Base-by-base conservation (phyloP, 2,329 filamentous ascomycete species). In the Fusarium mundagurra region DNA sequence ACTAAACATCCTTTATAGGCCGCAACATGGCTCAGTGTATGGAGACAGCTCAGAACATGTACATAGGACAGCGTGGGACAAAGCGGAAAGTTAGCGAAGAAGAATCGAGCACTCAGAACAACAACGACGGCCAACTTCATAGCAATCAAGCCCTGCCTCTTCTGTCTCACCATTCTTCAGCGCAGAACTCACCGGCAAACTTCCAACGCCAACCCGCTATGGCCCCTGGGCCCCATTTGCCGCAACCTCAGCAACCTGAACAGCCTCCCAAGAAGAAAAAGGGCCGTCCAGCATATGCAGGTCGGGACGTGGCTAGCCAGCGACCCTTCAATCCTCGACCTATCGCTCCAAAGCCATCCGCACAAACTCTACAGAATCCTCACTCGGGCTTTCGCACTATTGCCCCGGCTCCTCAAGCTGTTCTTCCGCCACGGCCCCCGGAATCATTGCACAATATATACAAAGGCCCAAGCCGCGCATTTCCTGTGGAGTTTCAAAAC, bases 11-110 rank as follows among this genome's bases (percentile, higher is more conserved):
- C n/a, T 17, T n/a, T 13, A 34, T 63, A 88, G 86, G 86, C 39
- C 85, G 86, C 61, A 87, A 83, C 71, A 82, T 87, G 81, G 82
- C 82, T 39, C 85, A 88, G 74, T 87, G 85, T 72, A 78, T 86
- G 62, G 77, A 82, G 55, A 82, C 83, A 43, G 81, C 83, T 51
- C 81, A 84, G 44, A 81, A 80, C 29, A 81, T 86, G 74, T 81
- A 81, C 64, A 80, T 83, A 39, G 74, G 80, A 43, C 64, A 70
- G 22, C 80, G 79, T 22, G 48, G 71, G 27, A 61, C 71, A 57
- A 85, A 84, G 75, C 83, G 84, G 14, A 74, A 74, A 53, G 59
- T 50, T 27, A 34, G 48, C 4, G 38, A 48, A 69, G 83, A 81
- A 67, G 80, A 80, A 50, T 73, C 82, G 33, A 78, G 79, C 74